Base-by-base conservation (phyloP, 2,329 filamentous ascomycete species). In the Stachybotrys chartarum region DNA sequence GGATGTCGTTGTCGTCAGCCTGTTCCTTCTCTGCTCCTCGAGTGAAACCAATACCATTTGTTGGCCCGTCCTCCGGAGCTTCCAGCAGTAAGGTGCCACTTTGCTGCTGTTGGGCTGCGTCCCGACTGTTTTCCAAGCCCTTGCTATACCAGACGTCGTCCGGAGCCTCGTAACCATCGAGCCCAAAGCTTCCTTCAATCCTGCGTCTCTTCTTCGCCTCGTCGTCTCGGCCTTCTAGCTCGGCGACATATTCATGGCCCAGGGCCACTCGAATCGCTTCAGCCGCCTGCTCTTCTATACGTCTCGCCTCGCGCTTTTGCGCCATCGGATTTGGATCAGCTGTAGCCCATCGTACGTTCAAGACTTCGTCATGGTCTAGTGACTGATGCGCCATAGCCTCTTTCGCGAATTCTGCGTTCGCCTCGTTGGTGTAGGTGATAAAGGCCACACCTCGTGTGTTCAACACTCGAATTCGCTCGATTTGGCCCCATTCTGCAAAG, bases 271-370 rank as follows among this genome's bases (percentile, higher is more conserved):
- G 79, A 56, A 99, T 91, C 1, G 94, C 95, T 65, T 97, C 94
- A 0, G 94, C 94, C 2, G 94, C 94, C 70, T 99, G 94, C 68
- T 99, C 94, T 68, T 99, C 94, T 57, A 99, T 87, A 46, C 87
- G 81, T 45, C 88, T 81, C 3, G 88, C 93, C 72, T 99, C 94
- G 57, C 95, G 82, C 60, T 95, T 95, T 70, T 96, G 91, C 2
- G 93, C 91, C 77, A 94, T 86, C 0, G 94, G 94, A 63, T 99
- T 99, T 1, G 94, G 94, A 68, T 99, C 94, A 7, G 91, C 88
- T 0, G 94, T 99, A 47, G 94, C 94, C 94, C 94, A 99, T 59
- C 95, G 82, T 51, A 99, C 92, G 70, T 99, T 99, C 30, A 99
- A 76, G 24, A 97, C 86, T 73, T 99, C 94, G 59, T 85, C 87